phyloP scores from a whole-genome alignment of 2,329 filamentous ascomycete genomes.

The Teratosphaeria gauchensis region DNA sequence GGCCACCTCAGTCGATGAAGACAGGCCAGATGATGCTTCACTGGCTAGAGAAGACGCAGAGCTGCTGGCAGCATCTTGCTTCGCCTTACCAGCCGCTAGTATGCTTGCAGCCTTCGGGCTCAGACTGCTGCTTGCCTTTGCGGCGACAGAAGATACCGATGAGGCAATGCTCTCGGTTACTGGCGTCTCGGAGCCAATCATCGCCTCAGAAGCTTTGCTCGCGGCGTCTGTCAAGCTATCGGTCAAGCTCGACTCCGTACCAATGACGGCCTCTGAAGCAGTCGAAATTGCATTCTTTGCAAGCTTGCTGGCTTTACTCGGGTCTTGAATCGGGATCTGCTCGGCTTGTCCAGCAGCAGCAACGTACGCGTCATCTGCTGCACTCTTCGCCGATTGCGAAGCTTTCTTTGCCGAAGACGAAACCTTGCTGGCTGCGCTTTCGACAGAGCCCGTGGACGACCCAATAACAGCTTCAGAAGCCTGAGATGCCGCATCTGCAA shows the following conservation, averaged over 20 bases:
- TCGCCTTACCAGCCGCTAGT: constrained; percentile 11
- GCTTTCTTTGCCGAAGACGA: background rate
- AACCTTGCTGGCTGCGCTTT: constrained; percentile 16
- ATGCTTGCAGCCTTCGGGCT: constrained; percentile 24
- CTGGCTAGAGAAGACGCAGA: constrained; percentile 12
- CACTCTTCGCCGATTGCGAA: constrained; percentile 3
- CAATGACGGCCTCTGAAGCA: constrained; percentile 17
- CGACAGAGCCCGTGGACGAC: constrained; percentile 34
- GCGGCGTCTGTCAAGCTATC: constrained; percentile 25
- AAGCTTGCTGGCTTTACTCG: constrained; percentile 2
- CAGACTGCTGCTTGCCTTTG: constrained; percentile 5
- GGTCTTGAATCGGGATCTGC: background rate
- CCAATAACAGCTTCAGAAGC: constrained; percentile 19
- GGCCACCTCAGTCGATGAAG: constrained; percentile 7
- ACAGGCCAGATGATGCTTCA: background rate
- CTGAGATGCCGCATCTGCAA: constrained; percentile 18
- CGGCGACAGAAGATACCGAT: constrained; percentile 13
- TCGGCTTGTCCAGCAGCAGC: constrained; percentile 1
- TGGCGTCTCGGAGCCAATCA: constrained; percentile 15
- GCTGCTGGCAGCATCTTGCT: constrained; percentile 1
- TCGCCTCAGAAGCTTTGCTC: constrained; percentile 11
- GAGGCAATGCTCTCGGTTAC: constrained; percentile 19
- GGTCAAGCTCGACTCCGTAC: constrained; percentile 15
- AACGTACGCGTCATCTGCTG: constrained; percentile 1
- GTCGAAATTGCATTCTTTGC: constrained; percentile 14